Evolutionary conservation across 2,329 filamentous ascomycete genomes (phyloP).

Genomic region (Teratosphaeria destructans): DNA sequence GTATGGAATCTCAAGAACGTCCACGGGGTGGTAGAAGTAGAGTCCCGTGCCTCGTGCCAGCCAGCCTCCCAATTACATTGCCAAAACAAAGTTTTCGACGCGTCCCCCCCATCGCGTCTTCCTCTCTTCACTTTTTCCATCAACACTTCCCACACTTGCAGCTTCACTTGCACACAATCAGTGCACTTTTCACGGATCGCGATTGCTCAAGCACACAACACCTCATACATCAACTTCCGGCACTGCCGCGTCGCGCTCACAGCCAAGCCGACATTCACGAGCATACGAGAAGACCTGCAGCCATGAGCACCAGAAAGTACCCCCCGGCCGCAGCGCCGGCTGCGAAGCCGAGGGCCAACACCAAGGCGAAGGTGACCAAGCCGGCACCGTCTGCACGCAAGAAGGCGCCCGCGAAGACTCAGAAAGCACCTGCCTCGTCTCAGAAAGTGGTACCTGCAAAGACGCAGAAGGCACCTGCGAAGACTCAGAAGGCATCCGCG

Average conservation of each 20-base stretch:
- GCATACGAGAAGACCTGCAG: neutral
- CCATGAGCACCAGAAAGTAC: conserved; percentile 1
- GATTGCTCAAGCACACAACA: neutral
- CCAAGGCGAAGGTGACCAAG: conserved; percentile 9
- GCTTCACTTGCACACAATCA: neutral
- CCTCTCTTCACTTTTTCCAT: neutral
- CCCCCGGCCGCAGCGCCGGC: neutral
- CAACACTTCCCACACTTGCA: neutral
- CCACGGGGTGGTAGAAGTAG: too few species aligned
- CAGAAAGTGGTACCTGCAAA: conserved; percentile 4
- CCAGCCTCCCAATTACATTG: neutral
- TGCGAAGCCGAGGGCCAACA: conserved; percentile 7
- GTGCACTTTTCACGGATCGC: neutral
- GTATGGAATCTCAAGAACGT: too few species aligned
- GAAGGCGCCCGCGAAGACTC: conserved; percentile 4
- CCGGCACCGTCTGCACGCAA: conserved; percentile 3
- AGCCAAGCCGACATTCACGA: neutral
- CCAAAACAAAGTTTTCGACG: neutral
- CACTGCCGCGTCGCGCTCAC: neutral
- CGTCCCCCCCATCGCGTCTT: neutral
- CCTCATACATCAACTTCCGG: neutral
- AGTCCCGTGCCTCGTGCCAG: too few species aligned
- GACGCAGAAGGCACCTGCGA: conserved; percentile 1
- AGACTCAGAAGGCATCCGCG: neutral
- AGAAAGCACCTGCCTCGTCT: conserved; percentile 3